Conservation (phyloP, 1,139 yeast genomes). For the Saccharomyces hybrid region DNA sequence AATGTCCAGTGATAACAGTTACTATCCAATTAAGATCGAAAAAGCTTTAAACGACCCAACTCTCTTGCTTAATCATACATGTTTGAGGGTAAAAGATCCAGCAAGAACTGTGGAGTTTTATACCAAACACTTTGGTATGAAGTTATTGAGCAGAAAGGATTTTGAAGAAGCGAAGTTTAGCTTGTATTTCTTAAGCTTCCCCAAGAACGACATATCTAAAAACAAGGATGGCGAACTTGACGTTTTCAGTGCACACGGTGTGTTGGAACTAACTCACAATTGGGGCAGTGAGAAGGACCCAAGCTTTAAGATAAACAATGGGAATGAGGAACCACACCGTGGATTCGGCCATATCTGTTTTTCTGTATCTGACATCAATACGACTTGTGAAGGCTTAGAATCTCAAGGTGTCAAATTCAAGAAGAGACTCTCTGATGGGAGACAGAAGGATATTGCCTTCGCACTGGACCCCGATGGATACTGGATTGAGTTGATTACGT, state of each 20-base stretch:
- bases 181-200: conserved; percentile 59
- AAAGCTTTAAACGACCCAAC: conserved; percentile 22
- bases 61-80: conserved; percentile 51
- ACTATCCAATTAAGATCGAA: conserved; percentile 17
- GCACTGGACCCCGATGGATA: conserved; percentile 93
- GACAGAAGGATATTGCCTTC: conserved; percentile 88
- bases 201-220: conserved; percentile 37
- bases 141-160: conserved; percentile 45
- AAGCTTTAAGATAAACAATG: conserved; percentile 57
- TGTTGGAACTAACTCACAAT: conserved; percentile 77
- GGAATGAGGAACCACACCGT: conserved; percentile 73
- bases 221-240: conserved; percentile 39
- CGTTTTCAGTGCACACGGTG: conserved; percentile 54
- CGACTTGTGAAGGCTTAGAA: conserved; percentile 50
- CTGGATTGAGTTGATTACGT: conserved; percentile 86
- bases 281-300: conserved; percentile 65
- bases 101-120: conserved; percentile 66
- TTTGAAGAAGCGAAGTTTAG: conserved; percentile 53
- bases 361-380: conserved; percentile 71
- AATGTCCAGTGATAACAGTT: background rate
- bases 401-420: conserved; percentile 61
- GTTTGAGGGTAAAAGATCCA: conserved; percentile 80
- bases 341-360: conserved; percentile 94
- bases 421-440: conserved; percentile 79
- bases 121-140: conserved; percentile 67